phyloP scores from a whole-genome alignment of 768 basidiomycete species.

The Lyophyllum atratum region DNA sequence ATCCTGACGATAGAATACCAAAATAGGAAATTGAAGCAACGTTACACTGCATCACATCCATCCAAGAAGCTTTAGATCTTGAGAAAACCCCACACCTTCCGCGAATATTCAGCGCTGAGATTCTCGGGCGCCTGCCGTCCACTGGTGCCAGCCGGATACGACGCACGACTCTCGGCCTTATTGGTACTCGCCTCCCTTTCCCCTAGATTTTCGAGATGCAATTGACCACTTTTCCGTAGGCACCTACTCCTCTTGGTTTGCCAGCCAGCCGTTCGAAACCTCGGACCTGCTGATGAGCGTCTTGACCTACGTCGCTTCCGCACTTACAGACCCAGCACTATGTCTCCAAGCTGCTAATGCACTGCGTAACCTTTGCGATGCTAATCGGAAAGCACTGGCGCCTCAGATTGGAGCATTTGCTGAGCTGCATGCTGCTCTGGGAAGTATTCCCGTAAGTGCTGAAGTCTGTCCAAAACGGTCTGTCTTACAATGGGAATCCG shows the following conservation, averaged over 20 bases:
- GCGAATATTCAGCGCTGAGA: slow-evolving; percentile 69
- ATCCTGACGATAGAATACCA: not conserved
- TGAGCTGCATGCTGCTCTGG: slow-evolving; percentile 76
- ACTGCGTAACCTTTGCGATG: slow-evolving; percentile 85
- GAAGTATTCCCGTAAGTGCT: slow-evolving; percentile 65
- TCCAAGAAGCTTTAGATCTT: slow-evolving; percentile 81
- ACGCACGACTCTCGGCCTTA: slow-evolving; percentile 70
- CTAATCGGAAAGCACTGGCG: slow-evolving; percentile 82
- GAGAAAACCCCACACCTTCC: slow-evolving; percentile 54
- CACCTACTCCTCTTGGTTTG: slow-evolving; percentile 80
- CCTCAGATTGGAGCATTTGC: slow-evolving; percentile 85
- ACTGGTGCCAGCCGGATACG: slow-evolving; percentile 66
- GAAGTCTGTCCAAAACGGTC: not conserved
- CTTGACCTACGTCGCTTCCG: slow-evolving; percentile 69
- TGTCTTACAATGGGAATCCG: not conserved
- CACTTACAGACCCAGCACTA: slow-evolving; percentile 63
- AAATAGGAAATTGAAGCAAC: slow-evolving; percentile 82
- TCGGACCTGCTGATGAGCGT: slow-evolving; percentile 61
- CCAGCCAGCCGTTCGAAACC: slow-evolving; percentile 40
- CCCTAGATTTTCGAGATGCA: not conserved
- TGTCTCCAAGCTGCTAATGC: slow-evolving; percentile 79
- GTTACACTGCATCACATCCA: slow-evolving; percentile 81
- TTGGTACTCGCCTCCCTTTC: slow-evolving; percentile 51
- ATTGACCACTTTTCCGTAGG: slow-evolving; percentile 38
- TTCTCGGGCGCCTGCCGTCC: slow-evolving; percentile 70